phyloP scores from a whole-genome alignment of 2,329 filamentous ascomycete genomes.

The Aspergillus sp. region DNA sequence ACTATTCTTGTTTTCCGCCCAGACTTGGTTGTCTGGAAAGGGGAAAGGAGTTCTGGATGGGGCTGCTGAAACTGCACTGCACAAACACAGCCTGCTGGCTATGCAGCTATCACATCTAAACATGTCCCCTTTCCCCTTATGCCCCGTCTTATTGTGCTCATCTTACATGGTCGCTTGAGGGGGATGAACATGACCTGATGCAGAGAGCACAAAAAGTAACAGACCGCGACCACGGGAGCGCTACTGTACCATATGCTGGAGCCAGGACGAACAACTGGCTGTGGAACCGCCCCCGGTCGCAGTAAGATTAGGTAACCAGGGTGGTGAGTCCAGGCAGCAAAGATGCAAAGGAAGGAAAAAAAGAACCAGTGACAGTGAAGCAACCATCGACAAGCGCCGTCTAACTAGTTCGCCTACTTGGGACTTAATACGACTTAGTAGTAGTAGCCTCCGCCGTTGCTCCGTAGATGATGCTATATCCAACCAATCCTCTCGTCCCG shows the following conservation, averaged over 20 bases:
- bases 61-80: neutral
- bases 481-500: neutral
- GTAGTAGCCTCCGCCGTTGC: neutral
- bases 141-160: too few species aligned
- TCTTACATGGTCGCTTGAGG: neutral
- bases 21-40: neutral
- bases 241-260: neutral
- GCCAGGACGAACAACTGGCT: conserved; percentile 17
- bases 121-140: too few species aligned
- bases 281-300: conserved; percentile 13
- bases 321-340: conserved; percentile 4
- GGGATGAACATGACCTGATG: neutral
- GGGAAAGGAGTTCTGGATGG: neutral
- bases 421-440: too few species aligned
- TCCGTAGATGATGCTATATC: neutral
- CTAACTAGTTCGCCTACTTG: neutral
- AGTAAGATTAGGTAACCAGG: conserved; percentile 4
- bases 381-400: neutral
- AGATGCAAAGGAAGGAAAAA: neutral
- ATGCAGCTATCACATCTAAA: neutral
- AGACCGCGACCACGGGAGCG: neutral
- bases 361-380: neutral
- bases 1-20: neutral
- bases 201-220: neutral
- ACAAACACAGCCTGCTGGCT: neutral